These are phyloP conservation scores for Gilbertella persicaria DNA, from an alignment of 371 early-diverging fungal genomes.

Conservation along the genomic window DNA sequence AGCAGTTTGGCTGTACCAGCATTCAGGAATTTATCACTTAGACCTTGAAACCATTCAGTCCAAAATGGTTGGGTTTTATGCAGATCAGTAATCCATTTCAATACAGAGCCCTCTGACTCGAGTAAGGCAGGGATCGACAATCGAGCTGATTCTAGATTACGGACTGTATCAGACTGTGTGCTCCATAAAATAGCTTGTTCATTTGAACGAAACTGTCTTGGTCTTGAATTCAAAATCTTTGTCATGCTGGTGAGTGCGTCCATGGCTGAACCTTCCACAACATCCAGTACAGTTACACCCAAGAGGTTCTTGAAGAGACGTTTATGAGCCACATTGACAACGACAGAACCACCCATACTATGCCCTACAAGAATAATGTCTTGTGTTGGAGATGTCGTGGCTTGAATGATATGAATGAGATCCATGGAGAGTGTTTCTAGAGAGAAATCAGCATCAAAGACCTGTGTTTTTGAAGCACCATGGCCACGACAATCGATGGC, in stretches of 20 bases:
- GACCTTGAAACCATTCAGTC: slow-evolving; percentile 85
- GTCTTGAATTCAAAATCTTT: slow-evolving; percentile 59
- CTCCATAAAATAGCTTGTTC: slow-evolving; percentile 78
- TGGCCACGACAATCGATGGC: slow-evolving; percentile 84
- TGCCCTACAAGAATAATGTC: slow-evolving; percentile 81
- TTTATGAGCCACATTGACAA: slow-evolving; percentile 70
- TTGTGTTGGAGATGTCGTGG: slow-evolving; percentile 31
- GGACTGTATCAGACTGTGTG: slow-evolving; percentile 63
- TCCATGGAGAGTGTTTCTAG: slow-evolving; percentile 60
- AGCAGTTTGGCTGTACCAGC: slow-evolving; percentile 77
- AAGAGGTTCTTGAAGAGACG: slow-evolving; percentile 56
- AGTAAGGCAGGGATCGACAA: slow-evolving; percentile 75
- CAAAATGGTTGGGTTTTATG: slow-evolving; percentile 72
- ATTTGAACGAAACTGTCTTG: slow-evolving; percentile 56
- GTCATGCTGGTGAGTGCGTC: slow-evolving; percentile 75
- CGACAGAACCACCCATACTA: slow-evolving; percentile 92
- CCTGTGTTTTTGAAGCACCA: slow-evolving; percentile 61
- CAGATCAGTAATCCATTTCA: slow-evolving; percentile 77
- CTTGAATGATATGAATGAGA: slow-evolving; percentile 51
- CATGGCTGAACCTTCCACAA: slow-evolving; percentile 89
- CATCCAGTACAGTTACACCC: slow-evolving; percentile 84
- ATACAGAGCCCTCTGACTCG: slow-evolving; percentile 20
- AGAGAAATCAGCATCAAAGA: slow-evolving; percentile 60
- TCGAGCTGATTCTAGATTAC: slow-evolving; percentile 70
- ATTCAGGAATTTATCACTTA: slow-evolving; percentile 80